A percentile compares a stretch with the other conserved stretches of the same genome.
phyloP scores from a whole-genome alignment of 306 rosid genomes.

The Castanospermum australe region DNA sequence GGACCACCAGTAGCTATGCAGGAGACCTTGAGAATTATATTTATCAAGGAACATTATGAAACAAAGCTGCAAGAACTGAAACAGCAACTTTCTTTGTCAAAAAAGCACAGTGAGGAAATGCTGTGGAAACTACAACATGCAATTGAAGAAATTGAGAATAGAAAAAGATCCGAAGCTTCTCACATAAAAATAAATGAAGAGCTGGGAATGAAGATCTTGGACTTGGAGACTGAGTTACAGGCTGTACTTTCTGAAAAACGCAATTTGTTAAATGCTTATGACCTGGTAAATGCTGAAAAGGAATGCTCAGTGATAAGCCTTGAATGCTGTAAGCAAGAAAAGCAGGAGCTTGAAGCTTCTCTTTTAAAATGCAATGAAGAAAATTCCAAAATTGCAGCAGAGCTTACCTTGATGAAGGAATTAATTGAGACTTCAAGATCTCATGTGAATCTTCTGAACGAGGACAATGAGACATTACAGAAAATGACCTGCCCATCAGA shows the following conservation, averaged over 20 bases:
- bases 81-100: slow-evolving; percentile 77
- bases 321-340: slow-evolving; percentile 97
- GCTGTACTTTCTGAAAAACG: slow-evolving; percentile 77
- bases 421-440: slow-evolving; percentile 45
- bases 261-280: slow-evolving; percentile 77
- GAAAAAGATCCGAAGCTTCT: slow-evolving; percentile 78
- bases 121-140: slow-evolving; percentile 93
- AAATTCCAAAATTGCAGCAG: slow-evolving; percentile 64
- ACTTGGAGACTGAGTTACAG: slow-evolving; percentile 81
- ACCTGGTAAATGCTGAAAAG: slow-evolving; percentile 86
- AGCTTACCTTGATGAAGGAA: slow-evolving; percentile 61
- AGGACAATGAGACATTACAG: slow-evolving; percentile 34
- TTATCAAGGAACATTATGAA: slow-evolving; percentile 96
- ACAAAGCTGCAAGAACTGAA: slow-evolving; percentile 89
- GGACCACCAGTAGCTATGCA: slow-evolving; percentile 66
- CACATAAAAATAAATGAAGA: slow-evolving; percentile 77
- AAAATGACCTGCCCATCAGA: slow-evolving; percentile 24
- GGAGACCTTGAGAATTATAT: slow-evolving; percentile 93
- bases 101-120: slow-evolving; percentile 89
- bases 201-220: slow-evolving; percentile 78
- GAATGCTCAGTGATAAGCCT: slow-evolving; percentile 92
- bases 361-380: slow-evolving; percentile 73
- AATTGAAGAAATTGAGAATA: slow-evolving; percentile 67
- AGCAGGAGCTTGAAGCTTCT: slow-evolving; percentile 77
- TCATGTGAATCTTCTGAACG: slow-evolving; percentile 36